Base-by-base conservation (phyloP, 176 grass and related monocot genomes). In the Hsuehochloa calcarea region DNA sequence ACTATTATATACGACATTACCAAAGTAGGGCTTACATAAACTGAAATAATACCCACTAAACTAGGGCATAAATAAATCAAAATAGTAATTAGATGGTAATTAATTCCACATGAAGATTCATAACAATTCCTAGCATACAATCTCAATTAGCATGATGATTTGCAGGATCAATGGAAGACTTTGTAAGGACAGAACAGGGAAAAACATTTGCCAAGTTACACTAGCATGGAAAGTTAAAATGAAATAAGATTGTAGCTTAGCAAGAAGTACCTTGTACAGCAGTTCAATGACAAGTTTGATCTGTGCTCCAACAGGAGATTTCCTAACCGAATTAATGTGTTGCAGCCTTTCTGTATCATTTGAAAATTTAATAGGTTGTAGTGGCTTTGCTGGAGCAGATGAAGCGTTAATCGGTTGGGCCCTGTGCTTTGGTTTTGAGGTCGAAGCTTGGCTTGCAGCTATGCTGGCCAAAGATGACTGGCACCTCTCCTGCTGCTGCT, bases 261-360 rank as follows among this genome's bases (percentile, higher is more conserved):
- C 3, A 0, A 69, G 49, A 80, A 47, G 17, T 81, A 97, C 95
- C 90, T 97, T 88, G 65, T 82, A 92, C 56, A 97, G 95, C 66
- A 94, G 77, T 55, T 91, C 92, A 15, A 97, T 97, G 25, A 97
- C 92, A 84, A 89, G 88, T 64, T 91, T 97, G 68, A 97, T 92
- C 68, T 93, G 92, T 80, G 88, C 90, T 51, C 95, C 95, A 68
- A 94, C 77, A 74, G 90, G 92, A 82, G 90, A 94, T 68, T 94
- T 97, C 74, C 90, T 84, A 71, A 97, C 90, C 4, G 80, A 82
- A 85, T 97, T 92, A 29, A 97, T 93, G 16, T 97, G 88, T 20
- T 97, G 92, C 19, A 97, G 77, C 82, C 92, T 94, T 87, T 97
- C 90, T 39, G 90, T 97, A 70, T 97, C 92, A 88, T 94, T 94